A percentile compares a stretch with the other conserved stretches of the same genome.
Evolutionary conservation across 495 filamentous ascomycete genomes (phyloP).

Genomic region (Staphylotrichum longicolle): DNA sequence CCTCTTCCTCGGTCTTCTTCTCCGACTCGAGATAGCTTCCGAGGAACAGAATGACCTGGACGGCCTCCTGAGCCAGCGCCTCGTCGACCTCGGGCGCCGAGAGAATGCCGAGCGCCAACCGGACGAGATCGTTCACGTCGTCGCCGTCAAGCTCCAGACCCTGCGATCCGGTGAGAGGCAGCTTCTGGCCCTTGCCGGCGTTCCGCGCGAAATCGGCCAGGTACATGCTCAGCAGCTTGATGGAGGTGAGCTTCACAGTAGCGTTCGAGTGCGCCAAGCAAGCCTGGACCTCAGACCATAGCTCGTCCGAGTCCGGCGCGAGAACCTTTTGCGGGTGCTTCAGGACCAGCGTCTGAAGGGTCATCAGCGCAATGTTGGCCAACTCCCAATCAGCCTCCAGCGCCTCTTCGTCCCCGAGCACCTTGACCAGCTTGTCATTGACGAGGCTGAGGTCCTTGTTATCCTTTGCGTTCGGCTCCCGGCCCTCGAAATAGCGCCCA

Average conservation of each 20-base stretch:
- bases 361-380: slow-evolving; percentile 70
- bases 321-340: slow-evolving; percentile 62
- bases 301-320: slow-evolving; percentile 47
- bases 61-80: slow-evolving; percentile 66
- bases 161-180: slow-evolving; percentile 67
- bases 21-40: slow-evolving; percentile 35
- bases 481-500: slow-evolving; percentile 74
- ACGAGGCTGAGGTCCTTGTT: slow-evolving; percentile 58
- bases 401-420: slow-evolving; percentile 50
- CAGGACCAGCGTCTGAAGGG: slow-evolving; percentile 65
- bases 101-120: slow-evolving; percentile 62
- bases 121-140: slow-evolving; percentile 64
- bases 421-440: slow-evolving; percentile 41
- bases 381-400: slow-evolving; percentile 66
- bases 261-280: slow-evolving; percentile 70
- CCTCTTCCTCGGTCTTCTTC: slow-evolving; percentile 30
- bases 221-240: slow-evolving; percentile 70
- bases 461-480: slow-evolving; percentile 52
- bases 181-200: slow-evolving; percentile 46
- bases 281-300: slow-evolving; percentile 66
- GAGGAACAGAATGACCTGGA: slow-evolving; percentile 76
- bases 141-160: slow-evolving; percentile 65
- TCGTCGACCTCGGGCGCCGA: slow-evolving; percentile 61
- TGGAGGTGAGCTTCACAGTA: slow-evolving; percentile 73
- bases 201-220: slow-evolving; percentile 73